Evolutionary conservation across 2,329 filamentous ascomycete genomes (phyloP).

Genomic region (Gaeumannomyces tritici): DNA sequence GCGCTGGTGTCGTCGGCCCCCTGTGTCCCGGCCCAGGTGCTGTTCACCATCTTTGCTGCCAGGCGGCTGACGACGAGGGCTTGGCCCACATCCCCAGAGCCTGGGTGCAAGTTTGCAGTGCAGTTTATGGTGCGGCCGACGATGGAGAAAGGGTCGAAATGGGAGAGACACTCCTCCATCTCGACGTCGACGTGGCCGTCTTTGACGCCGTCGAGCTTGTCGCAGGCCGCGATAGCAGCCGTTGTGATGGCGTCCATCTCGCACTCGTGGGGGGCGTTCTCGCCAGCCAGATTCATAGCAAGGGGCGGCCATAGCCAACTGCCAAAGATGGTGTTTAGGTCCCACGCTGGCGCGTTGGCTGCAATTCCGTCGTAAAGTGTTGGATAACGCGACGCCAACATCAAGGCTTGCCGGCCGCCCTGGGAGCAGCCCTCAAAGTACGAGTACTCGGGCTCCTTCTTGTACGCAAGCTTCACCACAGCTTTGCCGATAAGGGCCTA

Average conservation of each 20-base stretch:
- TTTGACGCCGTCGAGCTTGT: constrained; percentile 29
- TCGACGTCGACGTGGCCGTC: constrained; percentile 27
- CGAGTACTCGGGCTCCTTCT: constrained; percentile 22
- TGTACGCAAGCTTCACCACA: constrained; percentile 32
- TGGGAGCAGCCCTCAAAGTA: constrained; percentile 45
- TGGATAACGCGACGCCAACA: constrained; percentile 37
- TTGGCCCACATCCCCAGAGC: constrained; percentile 5
- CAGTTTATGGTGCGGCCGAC: constrained; percentile 3
- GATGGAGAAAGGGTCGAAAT: constrained; percentile 8
- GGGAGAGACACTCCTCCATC: constrained; percentile 19
- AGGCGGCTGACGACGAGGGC: constrained; percentile 9
- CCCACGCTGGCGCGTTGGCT: constrained; percentile 21
- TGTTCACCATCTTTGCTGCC: constrained; percentile 9
- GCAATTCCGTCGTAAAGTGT: constrained; percentile 40
- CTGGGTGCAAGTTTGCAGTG: not conserved
- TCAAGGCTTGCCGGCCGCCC: constrained; percentile 42
- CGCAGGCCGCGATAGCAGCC: constrained; percentile 31
- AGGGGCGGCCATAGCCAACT: constrained; percentile 20
- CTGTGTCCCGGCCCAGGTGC: constrained; percentile 8
- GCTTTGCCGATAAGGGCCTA: constrained; percentile 30
- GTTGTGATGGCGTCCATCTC: constrained; percentile 25
- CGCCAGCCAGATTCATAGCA: constrained; percentile 7
- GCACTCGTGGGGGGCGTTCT: constrained; percentile 13
- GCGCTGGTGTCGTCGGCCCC: constrained; percentile 3
- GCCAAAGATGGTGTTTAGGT: constrained; percentile 17